These are phyloP conservation scores for Saturnispora sanitii DNA, from an alignment of 805 yeast genomes.

Conservation along the genomic window DNA sequence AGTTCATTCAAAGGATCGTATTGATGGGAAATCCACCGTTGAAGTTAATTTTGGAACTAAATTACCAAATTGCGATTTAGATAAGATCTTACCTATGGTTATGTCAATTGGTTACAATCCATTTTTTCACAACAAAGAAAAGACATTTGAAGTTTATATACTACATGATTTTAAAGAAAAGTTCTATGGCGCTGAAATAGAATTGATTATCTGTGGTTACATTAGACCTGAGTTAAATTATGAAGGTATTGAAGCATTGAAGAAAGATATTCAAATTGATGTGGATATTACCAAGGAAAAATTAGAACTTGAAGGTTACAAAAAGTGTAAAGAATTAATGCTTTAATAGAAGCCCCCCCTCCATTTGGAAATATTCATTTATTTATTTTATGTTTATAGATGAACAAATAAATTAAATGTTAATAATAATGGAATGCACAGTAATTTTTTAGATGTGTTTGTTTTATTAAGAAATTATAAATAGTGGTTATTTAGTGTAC, in stretches of 20 bases:
- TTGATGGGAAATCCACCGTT: slow-evolving; percentile 33
- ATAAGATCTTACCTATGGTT: slow-evolving; percentile 65
- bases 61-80: slow-evolving; percentile 35
- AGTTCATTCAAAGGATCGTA: slow-evolving; percentile 15
- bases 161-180: slow-evolving; percentile 56
- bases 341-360: neutral
- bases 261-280: slow-evolving; percentile 74
- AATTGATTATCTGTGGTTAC: slow-evolving; percentile 71
- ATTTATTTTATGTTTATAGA: neutral
- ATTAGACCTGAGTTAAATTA: slow-evolving; percentile 86
- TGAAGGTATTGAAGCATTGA: slow-evolving; percentile 70
- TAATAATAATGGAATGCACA: neutral
- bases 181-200: slow-evolving; percentile 77
- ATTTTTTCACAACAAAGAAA: slow-evolving; percentile 66
- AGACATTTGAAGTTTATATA: slow-evolving; percentile 82
- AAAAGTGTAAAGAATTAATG: slow-evolving; percentile 20
- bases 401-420: neutral
- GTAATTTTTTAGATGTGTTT: too few species aligned
- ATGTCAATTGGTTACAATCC: slow-evolving; percentile 97
- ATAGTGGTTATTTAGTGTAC: too few species aligned
- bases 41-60: slow-evolving; percentile 52
- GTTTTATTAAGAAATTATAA: too few species aligned
- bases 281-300: slow-evolving; percentile 53
- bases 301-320: slow-evolving; percentile 35
- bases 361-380: neutral